phyloP scores from a whole-genome alignment of 805 yeast species.

The Kuraishia floccosa region DNA sequence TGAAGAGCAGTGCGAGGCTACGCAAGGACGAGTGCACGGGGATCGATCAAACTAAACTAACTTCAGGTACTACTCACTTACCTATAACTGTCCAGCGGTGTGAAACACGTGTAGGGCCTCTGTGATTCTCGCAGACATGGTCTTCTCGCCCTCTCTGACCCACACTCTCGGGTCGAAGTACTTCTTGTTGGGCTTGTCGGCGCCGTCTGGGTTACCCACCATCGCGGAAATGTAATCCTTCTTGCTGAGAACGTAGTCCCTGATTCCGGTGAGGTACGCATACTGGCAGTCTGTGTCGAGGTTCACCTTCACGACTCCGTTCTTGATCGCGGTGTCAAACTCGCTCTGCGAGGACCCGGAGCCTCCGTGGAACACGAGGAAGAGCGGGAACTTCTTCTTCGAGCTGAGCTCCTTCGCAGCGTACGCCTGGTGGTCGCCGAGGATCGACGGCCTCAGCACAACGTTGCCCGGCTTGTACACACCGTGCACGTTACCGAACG shows the following conservation, averaged over 20 bases:
- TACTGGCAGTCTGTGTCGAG: conserved; percentile 98
- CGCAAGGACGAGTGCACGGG: no score
- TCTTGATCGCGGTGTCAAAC: conserved; percentile 79
- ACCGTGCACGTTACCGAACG: conserved; percentile 99
- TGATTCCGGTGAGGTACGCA: conserved; percentile 94
- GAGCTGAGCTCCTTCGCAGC: conserved; percentile 59
- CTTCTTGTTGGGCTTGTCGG: conserved; percentile 98
- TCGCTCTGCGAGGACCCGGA: conserved; percentile 93
- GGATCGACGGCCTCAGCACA: conserved; percentile 79
- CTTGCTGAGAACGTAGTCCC: conserved; percentile 93
- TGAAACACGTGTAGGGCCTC: conserved; percentile 84
- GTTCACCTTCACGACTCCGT: conserved; percentile 98
- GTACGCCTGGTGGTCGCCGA: conserved; percentile 91
- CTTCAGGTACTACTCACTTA: no score
- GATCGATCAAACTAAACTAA: no score
- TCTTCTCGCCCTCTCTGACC: conserved; percentile 99
- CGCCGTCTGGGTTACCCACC: conserved; percentile 99
- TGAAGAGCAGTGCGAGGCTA: no score
- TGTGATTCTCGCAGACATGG: conserved; percentile 80
- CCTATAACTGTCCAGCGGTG: conserved; percentile 50
- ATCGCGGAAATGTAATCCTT: conserved; percentile 83
- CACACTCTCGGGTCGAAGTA: conserved; percentile 99
- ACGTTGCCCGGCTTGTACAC: conserved; percentile 99
- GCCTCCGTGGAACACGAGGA: conserved; percentile 99
- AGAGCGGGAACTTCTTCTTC: conserved; percentile 58